These are phyloP conservation scores for Diplodia sapinea DNA, from an alignment of 2,329 filamentous ascomycete genomes.

Conservation along the genomic window DNA sequence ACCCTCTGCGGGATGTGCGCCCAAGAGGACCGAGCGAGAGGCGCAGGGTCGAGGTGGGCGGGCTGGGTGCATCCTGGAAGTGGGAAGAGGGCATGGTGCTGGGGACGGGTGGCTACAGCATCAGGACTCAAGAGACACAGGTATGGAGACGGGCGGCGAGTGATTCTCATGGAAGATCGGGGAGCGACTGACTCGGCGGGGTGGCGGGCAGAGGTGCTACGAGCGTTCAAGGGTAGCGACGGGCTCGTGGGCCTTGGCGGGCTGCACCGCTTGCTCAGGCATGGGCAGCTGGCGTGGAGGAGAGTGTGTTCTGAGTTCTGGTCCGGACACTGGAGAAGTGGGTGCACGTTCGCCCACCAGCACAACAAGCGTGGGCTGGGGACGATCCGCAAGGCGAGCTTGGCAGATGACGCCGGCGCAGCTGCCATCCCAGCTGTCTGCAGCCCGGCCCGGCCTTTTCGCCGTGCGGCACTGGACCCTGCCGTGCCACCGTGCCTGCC, in stretches of 20 bases:
- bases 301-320: not conserved
- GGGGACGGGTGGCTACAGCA: constrained; percentile 19
- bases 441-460: constrained; percentile 2
- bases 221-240: not conserved
- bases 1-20: constrained; percentile 45
- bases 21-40: constrained; percentile 39
- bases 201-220: constrained; percentile 12
- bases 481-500: too few relatives aligned
- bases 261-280: constrained; percentile 17
- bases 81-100: constrained; percentile 34
- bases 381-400: constrained; percentile 19
- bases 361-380: constrained; percentile 10
- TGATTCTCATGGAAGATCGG: constrained; percentile 17
- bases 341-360: constrained; percentile 22
- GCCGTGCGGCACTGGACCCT: constrained; percentile 2
- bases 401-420: constrained; percentile 23
- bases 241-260: constrained; percentile 22
- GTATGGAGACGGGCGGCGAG: constrained; percentile 12
- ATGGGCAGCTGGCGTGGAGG: constrained; percentile 13
- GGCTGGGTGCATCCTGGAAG: constrained; percentile 38
- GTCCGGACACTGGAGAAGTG: constrained; percentile 6
- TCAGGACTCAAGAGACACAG: constrained; percentile 16
- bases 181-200: constrained; percentile 22
- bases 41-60: constrained; percentile 34
- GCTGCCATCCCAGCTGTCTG: not conserved